Percentiles rank a stretch among this genome's conserved stretches.
Conservation (phyloP, 2,329 filamentous ascomycete genomes). For the Geosmithia flava region DNA sequence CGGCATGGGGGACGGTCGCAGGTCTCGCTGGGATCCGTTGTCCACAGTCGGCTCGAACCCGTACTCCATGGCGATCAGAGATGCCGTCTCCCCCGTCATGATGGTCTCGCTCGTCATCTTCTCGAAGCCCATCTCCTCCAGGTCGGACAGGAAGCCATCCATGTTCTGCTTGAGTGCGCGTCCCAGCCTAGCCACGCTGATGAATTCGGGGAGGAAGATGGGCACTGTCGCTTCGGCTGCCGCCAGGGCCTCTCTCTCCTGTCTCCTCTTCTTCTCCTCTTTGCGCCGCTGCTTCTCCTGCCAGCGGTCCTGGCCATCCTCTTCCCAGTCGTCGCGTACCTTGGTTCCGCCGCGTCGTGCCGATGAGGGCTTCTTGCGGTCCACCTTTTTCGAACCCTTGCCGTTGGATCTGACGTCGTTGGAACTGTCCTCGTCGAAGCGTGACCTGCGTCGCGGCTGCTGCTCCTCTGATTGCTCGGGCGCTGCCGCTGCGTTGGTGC, state of each 20-base stretch:
- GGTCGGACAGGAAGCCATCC: slow-evolving; percentile 58
- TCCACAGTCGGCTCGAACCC: slow-evolving; percentile 79
- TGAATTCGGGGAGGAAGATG: slow-evolving; percentile 80
- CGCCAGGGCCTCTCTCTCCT: slow-evolving; percentile 25
- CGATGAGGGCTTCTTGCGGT: slow-evolving; percentile 6
- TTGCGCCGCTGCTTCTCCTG: slow-evolving; percentile 27
- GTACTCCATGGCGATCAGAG: slow-evolving; percentile 82
- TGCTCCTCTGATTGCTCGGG: slow-evolving; percentile 1
- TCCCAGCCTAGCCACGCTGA: slow-evolving; percentile 76
- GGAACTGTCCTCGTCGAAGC: slow-evolving; percentile 11
- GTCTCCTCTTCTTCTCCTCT: slow-evolving; percentile 26
- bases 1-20: slow-evolving; percentile 55
- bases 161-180: slow-evolving; percentile 59
- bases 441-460: slow-evolving; percentile 13
- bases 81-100: slow-evolving; percentile 81
- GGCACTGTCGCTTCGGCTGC: slow-evolving; percentile 30
- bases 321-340: slow-evolving; percentile 18
- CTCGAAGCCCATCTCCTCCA: slow-evolving; percentile 83
- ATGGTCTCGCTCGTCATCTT: slow-evolving; percentile 73
- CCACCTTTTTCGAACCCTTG: slow-evolving; percentile 5
- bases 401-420: not conserved
- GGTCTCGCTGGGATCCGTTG: slow-evolving; percentile 51
- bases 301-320: slow-evolving; percentile 20
- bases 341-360: slow-evolving; percentile 3
- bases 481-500: not conserved